Conservation (phyloP, 2,329 filamentous ascomycete species). For the Exophiala alcalophila region DNA sequence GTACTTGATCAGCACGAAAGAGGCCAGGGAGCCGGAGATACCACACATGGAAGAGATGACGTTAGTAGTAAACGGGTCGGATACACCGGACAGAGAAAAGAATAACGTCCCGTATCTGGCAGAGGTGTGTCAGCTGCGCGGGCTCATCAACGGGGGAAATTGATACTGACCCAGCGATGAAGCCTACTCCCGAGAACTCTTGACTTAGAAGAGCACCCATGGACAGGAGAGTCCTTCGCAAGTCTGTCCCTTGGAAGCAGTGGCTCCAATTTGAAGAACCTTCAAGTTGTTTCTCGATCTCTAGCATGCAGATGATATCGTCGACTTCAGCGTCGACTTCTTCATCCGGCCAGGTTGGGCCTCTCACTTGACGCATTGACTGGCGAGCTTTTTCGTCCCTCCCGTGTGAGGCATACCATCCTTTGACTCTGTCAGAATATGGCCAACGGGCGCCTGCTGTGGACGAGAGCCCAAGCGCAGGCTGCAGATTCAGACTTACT, state of each 20-base stretch:
- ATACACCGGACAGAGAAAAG: constrained; percentile 72
- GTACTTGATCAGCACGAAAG: constrained; percentile 79
- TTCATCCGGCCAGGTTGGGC: constrained; percentile 2
- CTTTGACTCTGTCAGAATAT: constrained; percentile 71
- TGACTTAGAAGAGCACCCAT: constrained; percentile 6
- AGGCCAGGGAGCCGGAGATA: constrained; percentile 75
- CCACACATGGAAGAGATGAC: constrained; percentile 85
- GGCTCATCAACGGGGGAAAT: not conserved
- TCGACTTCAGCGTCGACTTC: constrained; percentile 14
- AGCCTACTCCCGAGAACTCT: constrained; percentile 37
- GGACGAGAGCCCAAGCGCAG: constrained; percentile 49
- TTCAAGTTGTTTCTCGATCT: constrained; percentile 12
- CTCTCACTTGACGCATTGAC: constrained; percentile 8
- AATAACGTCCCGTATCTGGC: constrained; percentile 82
- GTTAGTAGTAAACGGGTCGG: constrained; percentile 74
- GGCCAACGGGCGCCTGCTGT: constrained; percentile 61
- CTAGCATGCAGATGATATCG: constrained; percentile 5
- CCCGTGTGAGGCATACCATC: constrained; percentile 61
- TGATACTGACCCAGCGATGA: constrained; percentile 57
- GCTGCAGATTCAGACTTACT: constrained; percentile 63
- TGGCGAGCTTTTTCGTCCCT: constrained; percentile 1
- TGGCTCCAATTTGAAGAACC: constrained; percentile 4
- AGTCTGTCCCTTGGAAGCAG: constrained; percentile 12
- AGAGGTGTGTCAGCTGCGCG: constrained; percentile 56
- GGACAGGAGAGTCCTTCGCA: constrained; percentile 9